Base-by-base conservation (phyloP, 768 basidiomycete genomes). In the Suillus variegatus region DNA sequence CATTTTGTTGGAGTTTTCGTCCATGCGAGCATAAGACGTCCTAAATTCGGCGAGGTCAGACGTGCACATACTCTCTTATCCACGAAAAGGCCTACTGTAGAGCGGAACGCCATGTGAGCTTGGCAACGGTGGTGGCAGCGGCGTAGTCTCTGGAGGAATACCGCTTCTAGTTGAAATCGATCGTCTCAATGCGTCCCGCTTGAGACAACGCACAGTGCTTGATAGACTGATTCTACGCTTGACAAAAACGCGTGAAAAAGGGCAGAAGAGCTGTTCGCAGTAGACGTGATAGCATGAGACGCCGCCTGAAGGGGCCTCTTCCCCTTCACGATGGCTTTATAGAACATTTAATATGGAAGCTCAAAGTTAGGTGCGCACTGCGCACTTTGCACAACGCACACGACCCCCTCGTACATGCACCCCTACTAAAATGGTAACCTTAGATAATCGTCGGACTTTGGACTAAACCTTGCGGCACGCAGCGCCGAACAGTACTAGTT, bases 1-100 rank as follows among this genome's bases (percentile, higher is more conserved):
- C 96, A 99, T 77, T 89, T 93, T 43, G 92, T 95, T 0, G 94
- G 94, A 0, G 96, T 95, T 72, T 89, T 82, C 6, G 84, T 88
- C 93, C 93, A 95, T 35, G 93, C 92, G 66, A 85, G 83, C 36
- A 91, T 81, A 8, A 96, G 77, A 73, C 83, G 86, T 51, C 85
- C 91, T 89, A 4, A 52, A 67, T 6, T 60, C 2, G 18, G 57
- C 65, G 55, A 71, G 66, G 66, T 65, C 36, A 46, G 65, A 20
- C 46, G 20, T 57, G 25, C 44, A 60, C 38, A 61, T 9, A 22
- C 0, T 28, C 20, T 25, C 20, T 13, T 41, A 28, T 43, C 18
- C 61, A 62, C 18, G 41, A 40, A 16, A 65, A 46, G 38, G 28
- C 65, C 56, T 64, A 73, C 88, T 82, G 73, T 87, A 88, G 47